Evolutionary conservation across 495 filamentous ascomycete genomes (phyloP), one percentile per base, ranked within the genome.

Genomic region (Podospora conica): DNA sequence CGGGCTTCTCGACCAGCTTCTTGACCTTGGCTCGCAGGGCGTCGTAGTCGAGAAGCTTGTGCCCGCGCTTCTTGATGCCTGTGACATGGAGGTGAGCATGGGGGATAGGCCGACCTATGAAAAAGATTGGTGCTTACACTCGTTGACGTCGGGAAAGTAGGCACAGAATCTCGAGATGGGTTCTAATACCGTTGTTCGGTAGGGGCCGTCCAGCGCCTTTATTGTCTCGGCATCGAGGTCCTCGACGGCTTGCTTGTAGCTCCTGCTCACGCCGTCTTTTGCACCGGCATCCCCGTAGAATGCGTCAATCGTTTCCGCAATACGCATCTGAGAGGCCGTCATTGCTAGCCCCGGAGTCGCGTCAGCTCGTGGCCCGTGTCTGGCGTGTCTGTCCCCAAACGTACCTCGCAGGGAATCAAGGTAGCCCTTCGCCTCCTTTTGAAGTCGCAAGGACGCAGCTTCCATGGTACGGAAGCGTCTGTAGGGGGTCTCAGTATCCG

Each of bases 281-380:
- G 96, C 90, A 29, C 96, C 96, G 0, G 93, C 91, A 66, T 98
- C 95, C 27, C 95, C 95, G 79, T 98, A 98, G 78, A 98, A 98
- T 18, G 95, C 96, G 76, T 98, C 95, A 77, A 98, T 98, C 11
- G 95, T 98, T 76, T 98, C 95, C 53, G 95, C 95, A 75, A 98
- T 98, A 66, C 96, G 90, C 95, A 98, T 98, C 75, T 98, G 95
- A 40, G 94, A 97, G 3, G 95, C 94, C 27, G 95, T 98, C 95
- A 98, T 98, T 48, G 95, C 95, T 96, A 59, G 9, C 15, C 59
- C 31, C 15, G 1, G 31, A 24, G 5, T 11, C 27, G 18, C 18
- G 40, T 48, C 18, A 48, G 40, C 40, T n/a, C 15, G 1, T n/a
- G 15, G 6, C 18, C 15, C 15, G 6, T 48, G 18, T 40, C 12